phyloP scores from a whole-genome alignment of 1,139 yeast species.

The Keqinozyma sinolaborantium region DNA sequence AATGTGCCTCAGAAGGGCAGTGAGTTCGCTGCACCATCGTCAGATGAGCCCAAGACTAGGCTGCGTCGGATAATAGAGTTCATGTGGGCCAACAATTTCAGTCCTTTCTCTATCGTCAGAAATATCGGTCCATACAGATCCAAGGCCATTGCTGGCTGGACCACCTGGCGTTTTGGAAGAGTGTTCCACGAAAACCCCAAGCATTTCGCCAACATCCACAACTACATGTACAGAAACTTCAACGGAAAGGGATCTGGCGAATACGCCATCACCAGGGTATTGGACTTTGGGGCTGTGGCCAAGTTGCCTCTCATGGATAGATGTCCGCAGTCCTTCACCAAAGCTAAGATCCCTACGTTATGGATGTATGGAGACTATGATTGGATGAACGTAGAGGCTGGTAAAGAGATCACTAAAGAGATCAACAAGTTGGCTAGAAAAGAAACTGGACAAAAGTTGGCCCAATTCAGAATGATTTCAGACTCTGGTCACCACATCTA shows the following conservation, averaged over 20 bases:
- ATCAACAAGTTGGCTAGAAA: slow-evolving; percentile 29
- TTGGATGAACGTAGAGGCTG: slow-evolving; percentile 49
- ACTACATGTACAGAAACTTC: slow-evolving; percentile 40
- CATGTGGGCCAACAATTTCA: slow-evolving; percentile 36
- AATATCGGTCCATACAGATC: slow-evolving; percentile 35
- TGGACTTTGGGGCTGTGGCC: slow-evolving; percentile 39
- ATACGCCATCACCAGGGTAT: slow-evolving; percentile 40
- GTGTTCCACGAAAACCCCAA: slow-evolving; percentile 26
- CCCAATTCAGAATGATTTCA: slow-evolving; percentile 41
- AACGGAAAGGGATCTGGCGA: slow-evolving; percentile 45
- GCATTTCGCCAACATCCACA: slow-evolving; percentile 34
- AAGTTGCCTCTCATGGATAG: slow-evolving; percentile 43
- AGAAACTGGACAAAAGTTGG: slow-evolving; percentile 14
- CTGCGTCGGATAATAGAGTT: slow-evolving; percentile 20
- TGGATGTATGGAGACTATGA: slow-evolving; percentile 47
- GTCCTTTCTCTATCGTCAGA: slow-evolving; percentile 37
- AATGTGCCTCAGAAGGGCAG: slow-evolving; percentile 3
- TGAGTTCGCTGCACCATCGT: slow-evolving; percentile 6
- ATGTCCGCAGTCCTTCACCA: slow-evolving; percentile 33
- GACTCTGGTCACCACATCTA: slow-evolving; percentile 79
- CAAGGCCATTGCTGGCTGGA: slow-evolving; percentile 37
- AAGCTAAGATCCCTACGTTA: slow-evolving; percentile 38
- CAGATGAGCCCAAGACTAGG: slow-evolving; percentile 13
- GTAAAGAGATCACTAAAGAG: slow-evolving; percentile 35
- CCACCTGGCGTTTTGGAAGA: slow-evolving; percentile 38